Conservation (phyloP, 2,329 filamentous ascomycete species). For the Phaeosphaeriaceae sp. region DNA sequence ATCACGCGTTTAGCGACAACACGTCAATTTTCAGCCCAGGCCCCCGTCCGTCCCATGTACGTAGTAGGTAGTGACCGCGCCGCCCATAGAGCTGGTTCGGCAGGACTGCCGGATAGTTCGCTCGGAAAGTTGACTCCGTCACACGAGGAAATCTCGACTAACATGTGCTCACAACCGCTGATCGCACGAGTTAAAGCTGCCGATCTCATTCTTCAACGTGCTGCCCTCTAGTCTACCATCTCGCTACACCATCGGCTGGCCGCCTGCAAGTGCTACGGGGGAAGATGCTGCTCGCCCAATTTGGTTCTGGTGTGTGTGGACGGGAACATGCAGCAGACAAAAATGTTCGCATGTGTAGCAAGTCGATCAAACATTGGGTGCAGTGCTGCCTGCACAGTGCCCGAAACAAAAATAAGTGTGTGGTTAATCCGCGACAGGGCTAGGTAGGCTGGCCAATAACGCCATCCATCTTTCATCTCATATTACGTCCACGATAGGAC, state of each 20-base stretch:
- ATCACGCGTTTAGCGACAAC: conserved; percentile 3
- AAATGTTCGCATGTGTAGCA: conserved; percentile 23
- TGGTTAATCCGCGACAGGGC: conserved; percentile 32
- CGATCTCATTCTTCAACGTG: conserved; percentile 5
- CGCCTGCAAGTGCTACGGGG: conserved; percentile 33
- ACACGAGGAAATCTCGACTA: conserved; percentile 25
- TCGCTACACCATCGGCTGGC: conserved; percentile 29
- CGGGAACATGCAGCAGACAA: conserved; percentile 23
- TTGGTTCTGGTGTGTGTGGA: conserved; percentile 24
- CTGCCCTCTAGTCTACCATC: neutral
- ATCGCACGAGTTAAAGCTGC: conserved; percentile 14
- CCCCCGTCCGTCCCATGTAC: too few relatives aligned
- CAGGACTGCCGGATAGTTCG: conserved; percentile 28
- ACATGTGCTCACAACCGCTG: conserved; percentile 13
- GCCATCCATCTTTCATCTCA: conserved; percentile 3
- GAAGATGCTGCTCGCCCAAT: conserved; percentile 22
- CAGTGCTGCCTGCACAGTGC: conserved; percentile 25
- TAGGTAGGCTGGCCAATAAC: neutral
- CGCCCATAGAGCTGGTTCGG: conserved; percentile 33
- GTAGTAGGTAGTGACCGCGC: conserved; percentile 9
- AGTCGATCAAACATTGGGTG: conserved; percentile 32
- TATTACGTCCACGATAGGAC: conserved; percentile 26
- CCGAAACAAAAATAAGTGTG: conserved; percentile 40
- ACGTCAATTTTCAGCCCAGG: too few relatives aligned
- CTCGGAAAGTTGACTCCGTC: conserved; percentile 24